Evolutionary conservation across 352 stramenopile species (phyloP), one percentile per base, ranked within the genome.

Genomic region (Phytophthora constricta): DNA sequence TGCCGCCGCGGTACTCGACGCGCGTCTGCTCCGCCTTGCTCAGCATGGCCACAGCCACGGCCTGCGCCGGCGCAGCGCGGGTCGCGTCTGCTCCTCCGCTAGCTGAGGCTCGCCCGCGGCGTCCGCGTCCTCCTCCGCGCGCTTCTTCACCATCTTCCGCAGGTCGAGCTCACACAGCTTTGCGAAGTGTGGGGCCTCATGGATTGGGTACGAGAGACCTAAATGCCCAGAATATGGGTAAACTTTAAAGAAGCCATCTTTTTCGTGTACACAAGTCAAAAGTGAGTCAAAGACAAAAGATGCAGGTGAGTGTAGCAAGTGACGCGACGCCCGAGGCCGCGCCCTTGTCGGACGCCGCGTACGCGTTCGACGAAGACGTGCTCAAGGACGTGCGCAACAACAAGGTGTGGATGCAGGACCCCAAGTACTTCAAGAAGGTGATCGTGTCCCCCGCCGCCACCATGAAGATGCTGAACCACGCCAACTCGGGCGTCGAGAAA

Each of bases 401-500:
- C 62, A 95, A 93, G 60, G 85, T 94, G 48, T 96, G 89, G 89
- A 96, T 91, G 80, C 86, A 96, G 70, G 89, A 96, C 74, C 90
- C 95, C 37, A 98, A 98, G 74, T 98, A 98, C 81, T 98, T 98
- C 75, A 97, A 97, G 66, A 97, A 96, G 60, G 95, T 98, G n/a
- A 96, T 97, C 61, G 85, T 99, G 58, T 98, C 93, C 48, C 92
- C 96, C 22, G 90, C 89, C 22, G 94, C 96, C 50, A 90, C 91
- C 16, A 98, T 98, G 86, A 98, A 99, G 80, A 99, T 99, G 95
- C 87, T 99, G 47, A 98, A 98, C 71, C 97, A 99, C 79, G 98
- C 97, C 65, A 94, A 99, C 47, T 98, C 91, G 31, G 98, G 98
- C 45, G 97, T 99, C 10, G 95, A 99, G 75, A 99, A 99, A 72